Percentiles rank a stretch among this genome's conserved stretches.
Evolutionary conservation across 164 flowering plant genomes (phyloP).

Genomic region (Brasenia schreberi): DNA sequence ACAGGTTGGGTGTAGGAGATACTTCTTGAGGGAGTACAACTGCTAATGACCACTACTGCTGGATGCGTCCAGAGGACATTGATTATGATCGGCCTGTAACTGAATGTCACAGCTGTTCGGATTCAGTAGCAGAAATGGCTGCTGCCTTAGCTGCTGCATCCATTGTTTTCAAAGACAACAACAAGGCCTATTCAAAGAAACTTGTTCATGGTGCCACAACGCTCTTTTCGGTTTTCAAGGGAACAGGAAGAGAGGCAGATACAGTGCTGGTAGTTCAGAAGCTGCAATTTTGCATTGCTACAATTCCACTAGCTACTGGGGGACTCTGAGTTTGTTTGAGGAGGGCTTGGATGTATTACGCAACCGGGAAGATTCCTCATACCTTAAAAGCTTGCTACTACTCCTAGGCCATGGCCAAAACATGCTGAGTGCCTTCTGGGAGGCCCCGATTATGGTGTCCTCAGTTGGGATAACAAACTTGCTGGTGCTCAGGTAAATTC

Average conservation of each 20-base stretch:
- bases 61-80: conserved; percentile 97
- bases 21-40: conserved; percentile 48
- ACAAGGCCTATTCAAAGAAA: conserved; percentile 82
- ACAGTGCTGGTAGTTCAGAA: conserved; percentile 23
- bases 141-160: conserved; percentile 96
- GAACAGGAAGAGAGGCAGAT: conserved; percentile 66
- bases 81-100: conserved; percentile 60
- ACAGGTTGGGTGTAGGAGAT: conserved; percentile 28
- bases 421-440: conserved; percentile 74
- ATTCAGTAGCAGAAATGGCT: conserved; percentile 96
- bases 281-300: conserved; percentile 26
- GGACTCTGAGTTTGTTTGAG: conserved; percentile 94
- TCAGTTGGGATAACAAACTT: conserved; percentile 98
- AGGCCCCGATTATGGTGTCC: conserved; percentile 78
- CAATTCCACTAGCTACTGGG: conserved; percentile 81
- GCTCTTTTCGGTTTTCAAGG: conserved; percentile 63
- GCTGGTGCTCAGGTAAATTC: conserved; percentile 71
- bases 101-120: conserved; percentile 65
- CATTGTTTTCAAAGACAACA: conserved; percentile 75
- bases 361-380: conserved; percentile 78
- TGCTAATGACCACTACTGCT: conserved; percentile 90
- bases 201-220: conserved; percentile 91
- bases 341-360: conserved; percentile 95
- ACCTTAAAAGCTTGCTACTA: conserved; percentile 67
- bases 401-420: conserved; percentile 53